Base-by-base conservation (phyloP, 2,329 filamentous ascomycete species). In the Emmonsiellopsis sp. region DNA sequence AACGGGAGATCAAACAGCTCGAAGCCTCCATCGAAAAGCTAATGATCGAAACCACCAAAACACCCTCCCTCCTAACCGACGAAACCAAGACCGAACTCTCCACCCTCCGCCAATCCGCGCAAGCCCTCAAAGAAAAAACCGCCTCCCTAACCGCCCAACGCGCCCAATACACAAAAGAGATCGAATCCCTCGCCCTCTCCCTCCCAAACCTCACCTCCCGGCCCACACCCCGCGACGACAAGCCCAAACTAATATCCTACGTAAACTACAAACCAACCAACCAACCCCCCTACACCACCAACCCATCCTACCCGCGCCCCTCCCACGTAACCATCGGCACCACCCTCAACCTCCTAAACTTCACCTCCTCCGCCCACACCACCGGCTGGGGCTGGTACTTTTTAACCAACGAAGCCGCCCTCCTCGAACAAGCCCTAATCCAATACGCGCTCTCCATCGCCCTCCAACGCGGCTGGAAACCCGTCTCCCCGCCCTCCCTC, bases 361-460 rank as follows among this genome's bases (percentile, higher is more conserved):
- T 98, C 65, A 77, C 86, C 5, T 84, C 80, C 55, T 89, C 90
- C 5, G 85, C 85, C 1, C 83, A 81, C n/a, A 85, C 89, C 1
- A 88, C 86, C 3, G 93, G 93, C 38, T 98, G 92, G 92, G 93
- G 93, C 1, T 98, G 90, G 89, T 98, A 98, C 74, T 97, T 90
- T 71, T 82, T 98, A 9, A 77, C 89, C n/a, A 89, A 92, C 65
- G 91, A 95, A 65, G 93, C 84, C 7, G 91, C 91, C 0, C 82
- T 93, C 68, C 80, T 98, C n/a, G 93, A 98, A 72, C 92, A 97
- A 67, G 93, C 93, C 0, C 79, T 98, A 2, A 75, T 97, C 10
- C 86, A 92, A 67, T 96, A 94, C 68, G 85, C 93, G 0, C 78
- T 97, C 2, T 77, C 79, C 8, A 81, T 87, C 1, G 87, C 88